phyloP scores from a whole-genome alignment of 768 basidiomycete genomes.

The Kwoniella dejecticola region DNA sequence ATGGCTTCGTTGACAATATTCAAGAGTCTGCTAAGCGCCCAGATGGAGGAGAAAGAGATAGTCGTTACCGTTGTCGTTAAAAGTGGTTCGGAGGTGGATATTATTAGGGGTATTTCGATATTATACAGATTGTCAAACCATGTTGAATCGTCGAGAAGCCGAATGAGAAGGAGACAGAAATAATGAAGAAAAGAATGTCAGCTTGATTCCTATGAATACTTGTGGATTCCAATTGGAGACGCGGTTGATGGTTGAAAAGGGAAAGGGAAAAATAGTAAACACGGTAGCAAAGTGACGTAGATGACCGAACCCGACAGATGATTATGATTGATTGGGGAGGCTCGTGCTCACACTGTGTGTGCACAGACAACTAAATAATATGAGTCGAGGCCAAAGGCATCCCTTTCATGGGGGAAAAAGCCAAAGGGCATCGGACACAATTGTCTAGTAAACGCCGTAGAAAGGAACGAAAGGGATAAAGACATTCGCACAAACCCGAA shows the following conservation, averaged over 20 bases:
- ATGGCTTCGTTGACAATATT: no score
- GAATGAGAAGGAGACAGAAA: background rate
- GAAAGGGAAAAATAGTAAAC: background rate
- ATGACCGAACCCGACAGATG: background rate
- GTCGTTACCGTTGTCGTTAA: no score
- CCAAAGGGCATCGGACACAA: no score
- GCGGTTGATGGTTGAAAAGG: slow-evolving; percentile 1
- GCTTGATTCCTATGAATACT: background rate
- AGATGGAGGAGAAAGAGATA: no score
- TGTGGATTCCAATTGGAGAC: background rate
- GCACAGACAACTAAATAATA: background rate
- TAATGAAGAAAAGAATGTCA: background rate
- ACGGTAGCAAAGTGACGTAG: background rate
- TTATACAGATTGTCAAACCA: background rate
- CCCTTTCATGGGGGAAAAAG: background rate
- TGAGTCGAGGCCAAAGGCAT: slow-evolving; percentile 1
- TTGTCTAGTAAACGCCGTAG: no score
- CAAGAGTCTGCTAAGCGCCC: no score
- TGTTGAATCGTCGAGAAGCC: slow-evolving; percentile 30
- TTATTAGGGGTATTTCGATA: background rate
- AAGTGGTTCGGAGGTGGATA: background rate
- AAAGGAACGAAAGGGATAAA: no score
- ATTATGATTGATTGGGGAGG: background rate
- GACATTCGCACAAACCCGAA: no score
- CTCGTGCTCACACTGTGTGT: background rate